These are phyloP conservation scores for Solanum chacoense DNA, from an alignment of 305 asterid species.

Conservation along the genomic window DNA sequence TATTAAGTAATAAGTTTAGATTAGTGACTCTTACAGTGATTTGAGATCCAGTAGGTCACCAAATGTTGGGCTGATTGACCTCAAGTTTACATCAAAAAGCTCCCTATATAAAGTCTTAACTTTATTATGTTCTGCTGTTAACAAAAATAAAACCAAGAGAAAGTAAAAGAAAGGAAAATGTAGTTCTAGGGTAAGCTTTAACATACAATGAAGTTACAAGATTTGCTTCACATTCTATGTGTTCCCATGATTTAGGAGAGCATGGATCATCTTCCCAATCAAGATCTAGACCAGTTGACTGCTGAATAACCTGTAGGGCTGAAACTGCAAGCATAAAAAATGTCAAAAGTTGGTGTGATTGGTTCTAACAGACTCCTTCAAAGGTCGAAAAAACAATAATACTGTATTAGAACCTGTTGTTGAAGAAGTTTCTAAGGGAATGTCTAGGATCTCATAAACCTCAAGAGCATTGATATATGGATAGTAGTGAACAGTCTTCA, in stretches of 20 bases:
- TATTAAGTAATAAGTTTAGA: not conserved
- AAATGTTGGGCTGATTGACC: conserved; percentile 78
- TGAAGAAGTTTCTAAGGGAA: conserved; percentile 71
- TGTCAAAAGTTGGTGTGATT: not conserved
- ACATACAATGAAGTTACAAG: conserved; percentile 78
- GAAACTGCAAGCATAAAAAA: conserved; percentile 41
- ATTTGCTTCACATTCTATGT: conserved; percentile 71
- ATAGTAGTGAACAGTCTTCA: conserved; percentile 56
- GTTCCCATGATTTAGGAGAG: conserved; percentile 80
- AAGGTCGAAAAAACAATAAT: not conserved
- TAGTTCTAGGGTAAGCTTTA: not conserved
- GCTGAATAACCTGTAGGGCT: conserved; percentile 85
- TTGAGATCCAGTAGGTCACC: conserved; percentile 78
- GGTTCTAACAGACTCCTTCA: not conserved
- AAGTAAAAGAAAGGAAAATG: not conserved
- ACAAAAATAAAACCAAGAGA: not conserved
- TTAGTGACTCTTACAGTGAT: conserved; percentile 46
- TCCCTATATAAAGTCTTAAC: conserved; percentile 30
- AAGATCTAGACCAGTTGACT: conserved; percentile 58
- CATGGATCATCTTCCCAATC: conserved; percentile 96
- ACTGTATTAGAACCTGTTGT: conserved; percentile 52
- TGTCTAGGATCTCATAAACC: conserved; percentile 71
- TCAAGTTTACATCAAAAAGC: conserved; percentile 59
- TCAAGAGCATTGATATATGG: conserved; percentile 79
- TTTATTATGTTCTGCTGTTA: not conserved